Percentiles rank a stretch among this genome's conserved stretches.
Evolutionary conservation across 306 rosid genomes (phyloP).

Genomic region (Adenanthera pavonina): DNA sequence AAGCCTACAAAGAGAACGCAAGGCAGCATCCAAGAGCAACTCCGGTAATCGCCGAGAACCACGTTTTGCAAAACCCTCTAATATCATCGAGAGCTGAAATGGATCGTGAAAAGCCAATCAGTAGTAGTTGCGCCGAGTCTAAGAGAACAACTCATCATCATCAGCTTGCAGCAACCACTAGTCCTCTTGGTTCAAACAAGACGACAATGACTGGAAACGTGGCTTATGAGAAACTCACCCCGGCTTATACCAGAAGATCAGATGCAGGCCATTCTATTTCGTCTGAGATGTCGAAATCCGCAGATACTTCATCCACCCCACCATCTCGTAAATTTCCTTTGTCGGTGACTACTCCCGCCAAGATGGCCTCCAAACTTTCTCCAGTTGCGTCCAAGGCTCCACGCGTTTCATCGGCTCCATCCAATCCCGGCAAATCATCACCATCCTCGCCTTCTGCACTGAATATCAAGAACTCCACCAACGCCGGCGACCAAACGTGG

Average conservation of each 20-base stretch:
- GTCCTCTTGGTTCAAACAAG: slow-evolving; percentile 12
- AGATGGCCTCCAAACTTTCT: slow-evolving; percentile 20
- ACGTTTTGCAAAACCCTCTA: slow-evolving; percentile 42
- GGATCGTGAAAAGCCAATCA: slow-evolving; percentile 31
- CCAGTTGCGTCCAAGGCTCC: neutral
- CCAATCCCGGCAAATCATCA: slow-evolving; percentile 18
- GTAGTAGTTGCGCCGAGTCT: neutral
- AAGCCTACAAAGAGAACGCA: slow-evolving; percentile 67
- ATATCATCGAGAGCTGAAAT: slow-evolving; percentile 33
- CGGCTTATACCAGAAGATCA: slow-evolving; percentile 44
- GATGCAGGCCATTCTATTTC: slow-evolving; percentile 48
- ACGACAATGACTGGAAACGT: slow-evolving; percentile 35
- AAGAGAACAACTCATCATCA: slow-evolving; percentile 31
- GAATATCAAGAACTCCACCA: slow-evolving; percentile 21
- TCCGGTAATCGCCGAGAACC: slow-evolving; percentile 71
- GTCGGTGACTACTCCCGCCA: slow-evolving; percentile 9
- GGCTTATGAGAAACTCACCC: slow-evolving; percentile 46
- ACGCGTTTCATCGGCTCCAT: slow-evolving; percentile 32
- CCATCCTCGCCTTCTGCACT: slow-evolving; percentile 19
- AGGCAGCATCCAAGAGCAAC: slow-evolving; percentile 73
- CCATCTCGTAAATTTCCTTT: neutral
- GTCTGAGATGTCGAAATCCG: slow-evolving; percentile 47
- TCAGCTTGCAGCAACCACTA: slow-evolving; percentile 4
- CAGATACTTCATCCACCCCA: neutral
- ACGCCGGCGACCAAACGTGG: slow-evolving; percentile 38